phyloP scores from a whole-genome alignment of 1,284 basidiomycete genomes.

The Puccinia hordei region DNA sequence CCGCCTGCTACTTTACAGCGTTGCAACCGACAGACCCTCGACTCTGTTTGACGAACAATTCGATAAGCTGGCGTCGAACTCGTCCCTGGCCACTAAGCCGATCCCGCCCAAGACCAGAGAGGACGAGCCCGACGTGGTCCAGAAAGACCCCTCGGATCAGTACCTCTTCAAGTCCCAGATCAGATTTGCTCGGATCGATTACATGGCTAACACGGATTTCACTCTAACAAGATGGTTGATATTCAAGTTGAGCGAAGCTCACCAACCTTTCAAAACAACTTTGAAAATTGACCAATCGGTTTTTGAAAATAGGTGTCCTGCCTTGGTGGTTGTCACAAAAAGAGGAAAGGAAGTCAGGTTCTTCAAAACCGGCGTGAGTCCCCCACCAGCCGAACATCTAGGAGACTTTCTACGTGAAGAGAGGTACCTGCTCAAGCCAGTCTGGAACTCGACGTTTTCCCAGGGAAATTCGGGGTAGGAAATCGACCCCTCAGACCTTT shows the following conservation, averaged over 20 bases:
- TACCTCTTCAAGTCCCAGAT: constrained; percentile 37
- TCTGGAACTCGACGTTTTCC: constrained; percentile 46
- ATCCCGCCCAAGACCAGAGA: constrained; percentile 35
- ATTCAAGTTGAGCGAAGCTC: constrained; percentile 36
- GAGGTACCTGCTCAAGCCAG: constrained; percentile 28
- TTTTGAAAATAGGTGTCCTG: constrained; percentile 52
- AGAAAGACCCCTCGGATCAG: constrained; percentile 29
- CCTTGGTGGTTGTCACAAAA: constrained; percentile 53
- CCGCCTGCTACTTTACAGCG: not conserved
- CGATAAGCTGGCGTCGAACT: constrained; percentile 40
- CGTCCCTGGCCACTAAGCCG: constrained; percentile 40
- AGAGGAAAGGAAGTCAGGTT: constrained; percentile 52
- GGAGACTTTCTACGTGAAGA: constrained; percentile 34
- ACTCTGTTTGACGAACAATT: constrained; percentile 41
- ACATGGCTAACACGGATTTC: constrained; percentile 47
- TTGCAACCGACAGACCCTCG: constrained; percentile 46
- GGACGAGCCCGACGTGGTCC: constrained; percentile 25
- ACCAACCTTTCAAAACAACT: not conserved
- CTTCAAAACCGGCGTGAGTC: constrained; percentile 52
- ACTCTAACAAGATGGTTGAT: constrained; percentile 49
- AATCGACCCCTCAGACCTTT: not conserved
- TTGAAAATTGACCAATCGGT: not conserved
- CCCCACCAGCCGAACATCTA: constrained; percentile 48
- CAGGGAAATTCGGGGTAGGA: constrained; percentile 37
- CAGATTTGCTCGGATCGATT: constrained; percentile 46